A percentile compares a stretch with the other conserved stretches of the same genome.
Evolutionary conservation across 169 alveolate species (phyloP).

Genomic region (Plasmodium knowlesi): DNA sequence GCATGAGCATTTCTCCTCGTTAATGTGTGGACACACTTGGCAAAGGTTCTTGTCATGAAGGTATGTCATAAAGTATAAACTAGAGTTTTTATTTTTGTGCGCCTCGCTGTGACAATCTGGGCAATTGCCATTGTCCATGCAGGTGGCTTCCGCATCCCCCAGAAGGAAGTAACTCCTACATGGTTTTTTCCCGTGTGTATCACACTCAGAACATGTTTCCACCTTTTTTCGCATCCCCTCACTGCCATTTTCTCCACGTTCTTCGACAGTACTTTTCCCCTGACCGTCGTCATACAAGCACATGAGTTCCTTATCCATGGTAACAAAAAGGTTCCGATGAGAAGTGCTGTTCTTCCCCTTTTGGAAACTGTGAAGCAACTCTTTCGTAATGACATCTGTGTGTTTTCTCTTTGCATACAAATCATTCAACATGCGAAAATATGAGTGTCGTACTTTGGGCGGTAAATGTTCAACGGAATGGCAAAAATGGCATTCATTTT

Average conservation of each 20-base stretch:
- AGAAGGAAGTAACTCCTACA: slow-evolving; percentile 11
- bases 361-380: not conserved
- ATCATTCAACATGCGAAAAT: not conserved
- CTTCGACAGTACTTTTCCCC: not conserved
- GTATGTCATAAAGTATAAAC: slow-evolving; percentile 8
- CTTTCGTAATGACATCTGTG: slow-evolving; percentile 1
- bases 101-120: slow-evolving; percentile 33
- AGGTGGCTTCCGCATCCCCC: not conserved
- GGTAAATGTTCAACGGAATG: slow-evolving; percentile 47
- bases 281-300: not conserved
- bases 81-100: slow-evolving; percentile 35
- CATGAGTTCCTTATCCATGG: not conserved
- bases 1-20: slow-evolving; percentile 18
- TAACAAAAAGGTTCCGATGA: not conserved
- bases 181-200: not conserved
- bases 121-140: not conserved
- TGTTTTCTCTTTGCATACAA: slow-evolving; percentile 8
- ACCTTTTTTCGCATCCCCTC: not conserved
- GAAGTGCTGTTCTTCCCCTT: not conserved
- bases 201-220: slow-evolving; percentile 13
- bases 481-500: slow-evolving; percentile 33
- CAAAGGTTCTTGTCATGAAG: slow-evolving; percentile 27
- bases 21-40: slow-evolving; percentile 10
- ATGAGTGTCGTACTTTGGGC: not conserved
- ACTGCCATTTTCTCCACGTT: not conserved